phyloP scores from a whole-genome alignment of 2,329 filamentous ascomycete genomes.

The Botrytis hyacinthi region DNA sequence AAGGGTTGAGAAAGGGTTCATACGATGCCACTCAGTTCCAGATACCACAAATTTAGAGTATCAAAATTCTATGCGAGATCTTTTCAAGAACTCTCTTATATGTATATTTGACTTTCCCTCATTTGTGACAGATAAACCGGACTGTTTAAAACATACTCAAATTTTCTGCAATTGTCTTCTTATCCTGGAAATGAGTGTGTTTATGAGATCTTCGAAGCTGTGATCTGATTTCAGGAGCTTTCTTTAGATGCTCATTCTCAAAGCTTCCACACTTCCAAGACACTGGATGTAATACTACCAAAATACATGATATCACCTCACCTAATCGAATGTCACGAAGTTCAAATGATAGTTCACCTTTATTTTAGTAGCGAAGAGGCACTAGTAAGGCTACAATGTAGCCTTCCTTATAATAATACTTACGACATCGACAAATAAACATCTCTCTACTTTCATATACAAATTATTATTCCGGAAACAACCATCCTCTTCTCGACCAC shows the following conservation, averaged over 20 bases:
- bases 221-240: background rate
- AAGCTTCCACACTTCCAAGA: background rate
- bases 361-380: background rate
- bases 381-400: background rate
- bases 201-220: background rate
- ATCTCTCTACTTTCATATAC: background rate
- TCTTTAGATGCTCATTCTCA: background rate
- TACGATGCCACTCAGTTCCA: background rate
- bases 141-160: background rate
- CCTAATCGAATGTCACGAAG: background rate
- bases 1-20: background rate
- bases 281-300: background rate
- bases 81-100: accelerated
- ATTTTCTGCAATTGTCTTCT: background rate
- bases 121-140: background rate
- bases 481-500: background rate
- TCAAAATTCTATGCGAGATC: background rate
- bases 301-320: background rate
- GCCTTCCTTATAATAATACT: background rate
- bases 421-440: background rate
- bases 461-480: background rate
- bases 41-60: background rate
- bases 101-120: background rate
- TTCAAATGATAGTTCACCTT: background rate
- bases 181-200: background rate